Percentiles rank a stretch among this genome's conserved stretches.
These are phyloP conservation scores for Yamadazyma tumulicola DNA, from an alignment of 805 yeast species.

Conservation along the genomic window DNA sequence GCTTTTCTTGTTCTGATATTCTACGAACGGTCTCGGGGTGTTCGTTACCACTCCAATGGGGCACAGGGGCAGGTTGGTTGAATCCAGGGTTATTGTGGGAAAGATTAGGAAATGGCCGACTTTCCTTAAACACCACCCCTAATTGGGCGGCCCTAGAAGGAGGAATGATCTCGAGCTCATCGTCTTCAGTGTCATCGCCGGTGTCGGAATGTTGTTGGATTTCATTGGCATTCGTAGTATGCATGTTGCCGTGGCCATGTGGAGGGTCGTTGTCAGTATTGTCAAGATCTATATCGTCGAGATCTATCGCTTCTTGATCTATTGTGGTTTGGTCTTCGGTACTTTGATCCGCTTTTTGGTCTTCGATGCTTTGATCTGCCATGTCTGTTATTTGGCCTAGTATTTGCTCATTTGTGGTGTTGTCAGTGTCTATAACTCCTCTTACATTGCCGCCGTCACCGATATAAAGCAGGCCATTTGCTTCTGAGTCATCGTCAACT, in stretches of 20 bases:
- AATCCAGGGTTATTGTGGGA: constrained; percentile 1
- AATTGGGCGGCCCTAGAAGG: constrained; percentile 27
- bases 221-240: too few relatives aligned
- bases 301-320: too few relatives aligned
- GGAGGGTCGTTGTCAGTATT: too few relatives aligned
- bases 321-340: too few relatives aligned
- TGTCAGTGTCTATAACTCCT: not conserved
- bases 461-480: not conserved
- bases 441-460: not conserved
- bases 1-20: too few relatives aligned
- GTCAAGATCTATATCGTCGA: too few relatives aligned
- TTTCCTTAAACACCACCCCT: constrained; percentile 18
- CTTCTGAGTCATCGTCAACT: not conserved
- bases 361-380: too few relatives aligned
- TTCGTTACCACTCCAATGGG: constrained; percentile 18
- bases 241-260: too few relatives aligned
- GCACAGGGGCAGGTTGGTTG: constrained; percentile 29
- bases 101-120: not conserved
- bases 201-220: too few relatives aligned
- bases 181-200: constrained; percentile 10
- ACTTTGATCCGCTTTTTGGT: too few relatives aligned
- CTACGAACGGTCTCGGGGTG: too few relatives aligned
- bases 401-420: not conserved
- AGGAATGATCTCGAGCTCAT: constrained; percentile 26
- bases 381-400: too few relatives aligned